Percentiles rank a stretch among this genome's conserved stretches.
Evolutionary conservation across 2,329 filamentous ascomycete genomes (phyloP).

Genomic region (Epichloe typhina): DNA sequence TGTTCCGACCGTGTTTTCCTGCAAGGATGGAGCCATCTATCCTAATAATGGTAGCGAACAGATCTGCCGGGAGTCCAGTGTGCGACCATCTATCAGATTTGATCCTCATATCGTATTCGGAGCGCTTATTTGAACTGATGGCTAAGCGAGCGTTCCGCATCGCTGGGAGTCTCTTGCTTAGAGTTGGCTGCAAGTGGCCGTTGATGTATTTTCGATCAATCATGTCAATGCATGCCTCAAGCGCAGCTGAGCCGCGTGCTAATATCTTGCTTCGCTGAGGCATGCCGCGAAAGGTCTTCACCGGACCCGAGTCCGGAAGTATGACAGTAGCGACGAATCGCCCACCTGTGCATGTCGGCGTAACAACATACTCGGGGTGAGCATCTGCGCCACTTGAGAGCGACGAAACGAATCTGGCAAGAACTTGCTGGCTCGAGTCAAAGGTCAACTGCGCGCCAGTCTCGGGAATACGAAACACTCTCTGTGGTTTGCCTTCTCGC

Average conservation of each 20-base stretch:
- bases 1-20: slow-evolving; percentile 43
- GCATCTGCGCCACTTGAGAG: slow-evolving; percentile 27
- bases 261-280: slow-evolving; percentile 55
- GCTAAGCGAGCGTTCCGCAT: slow-evolving; percentile 85
- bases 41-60: slow-evolving; percentile 51
- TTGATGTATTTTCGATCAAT: slow-evolving; percentile 56
- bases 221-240: slow-evolving; percentile 63
- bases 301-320: slow-evolving; percentile 60
- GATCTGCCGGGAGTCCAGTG: slow-evolving; percentile 25
- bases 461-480: slow-evolving; percentile 44
- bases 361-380: slow-evolving; percentile 48
- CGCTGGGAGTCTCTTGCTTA: slow-evolving; percentile 55
- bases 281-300: slow-evolving; percentile 52
- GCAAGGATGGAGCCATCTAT: slow-evolving; percentile 44
- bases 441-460: slow-evolving; percentile 74
- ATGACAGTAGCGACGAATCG: slow-evolving; percentile 67
- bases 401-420: slow-evolving; percentile 61
- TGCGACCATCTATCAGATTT: slow-evolving; percentile 66
- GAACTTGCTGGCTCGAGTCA: slow-evolving; percentile 54
- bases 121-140: slow-evolving; percentile 63
- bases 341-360: slow-evolving; percentile 27
- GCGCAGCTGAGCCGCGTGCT: slow-evolving; percentile 83
- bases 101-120: slow-evolving; percentile 60
- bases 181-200: slow-evolving; percentile 58
- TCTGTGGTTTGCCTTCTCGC: slow-evolving; percentile 21